These are phyloP conservation scores for Populus pruinosa DNA, from an alignment of 345 rosid genomes.

Conservation along the genomic window DNA sequence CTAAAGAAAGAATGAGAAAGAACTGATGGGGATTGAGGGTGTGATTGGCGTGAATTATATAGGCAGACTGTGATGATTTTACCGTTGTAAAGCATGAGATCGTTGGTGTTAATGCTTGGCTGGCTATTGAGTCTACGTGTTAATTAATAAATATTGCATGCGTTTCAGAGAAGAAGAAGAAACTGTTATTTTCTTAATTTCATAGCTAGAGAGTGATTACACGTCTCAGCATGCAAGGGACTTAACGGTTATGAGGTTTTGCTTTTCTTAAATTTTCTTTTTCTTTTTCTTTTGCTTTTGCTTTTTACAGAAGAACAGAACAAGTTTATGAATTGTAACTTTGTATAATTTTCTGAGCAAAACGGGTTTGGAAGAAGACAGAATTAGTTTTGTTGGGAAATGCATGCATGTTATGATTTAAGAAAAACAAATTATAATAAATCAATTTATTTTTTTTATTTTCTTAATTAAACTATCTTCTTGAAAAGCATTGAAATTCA, in stretches of 20 bases:
- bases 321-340: too few relatives aligned
- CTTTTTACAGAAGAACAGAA: too few relatives aligned
- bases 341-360: too few relatives aligned
- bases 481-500: too few relatives aligned
- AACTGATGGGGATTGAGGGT: not conserved
- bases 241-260: constrained; percentile 34
- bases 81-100: constrained; percentile 31
- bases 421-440: too few relatives aligned
- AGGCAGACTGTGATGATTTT: constrained; percentile 22
- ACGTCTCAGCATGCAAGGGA: constrained; percentile 55
- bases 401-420: too few relatives aligned
- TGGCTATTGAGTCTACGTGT: constrained; percentile 13
- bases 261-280: not conserved
- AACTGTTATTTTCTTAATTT: not conserved
- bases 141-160: constrained; percentile 13
- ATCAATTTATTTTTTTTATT: too few relatives aligned
- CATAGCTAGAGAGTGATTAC: constrained; percentile 19
- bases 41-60: constrained; percentile 17
- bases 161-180: constrained; percentile 31
- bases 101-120: constrained; percentile 10
- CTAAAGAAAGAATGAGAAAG: not conserved
- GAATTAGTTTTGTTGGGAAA: too few relatives aligned
- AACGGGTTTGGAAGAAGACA: too few relatives aligned
- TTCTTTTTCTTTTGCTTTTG: too few relatives aligned
- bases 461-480: too few relatives aligned